Conservation (phyloP, 2,329 filamentous ascomycete species). For the Calonectria hongkongensis region DNA sequence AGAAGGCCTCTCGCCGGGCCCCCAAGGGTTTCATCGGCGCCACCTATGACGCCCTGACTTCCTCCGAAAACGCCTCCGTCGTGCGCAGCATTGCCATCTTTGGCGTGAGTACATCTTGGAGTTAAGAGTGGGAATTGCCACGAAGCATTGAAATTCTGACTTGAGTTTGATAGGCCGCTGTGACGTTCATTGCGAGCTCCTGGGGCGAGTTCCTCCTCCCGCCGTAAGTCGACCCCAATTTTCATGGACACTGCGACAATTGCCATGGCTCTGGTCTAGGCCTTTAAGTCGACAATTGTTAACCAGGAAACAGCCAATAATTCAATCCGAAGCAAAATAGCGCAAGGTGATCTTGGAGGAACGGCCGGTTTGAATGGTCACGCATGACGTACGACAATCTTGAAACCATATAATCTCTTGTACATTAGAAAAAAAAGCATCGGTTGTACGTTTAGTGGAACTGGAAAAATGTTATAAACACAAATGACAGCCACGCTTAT, state of each 20-base stretch:
- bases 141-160: slow-evolving; percentile 31
- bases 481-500: slow-evolving; percentile 42
- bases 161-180: slow-evolving; percentile 70
- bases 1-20: slow-evolving; percentile 65
- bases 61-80: slow-evolving; percentile 80
- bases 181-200: slow-evolving; percentile 80
- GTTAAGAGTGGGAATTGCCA: too few relatives aligned
- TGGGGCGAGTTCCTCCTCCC: slow-evolving; percentile 81
- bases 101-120: slow-evolving; percentile 71
- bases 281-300: slow-evolving; percentile 29
- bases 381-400: slow-evolving; percentile 3
- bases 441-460: slow-evolving; percentile 55
- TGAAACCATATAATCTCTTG: slow-evolving; percentile 46
- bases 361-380: background rate
- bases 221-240: slow-evolving; percentile 67
- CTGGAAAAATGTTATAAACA: slow-evolving; percentile 43
- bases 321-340: slow-evolving; percentile 39
- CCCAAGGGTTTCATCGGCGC: slow-evolving; percentile 72
- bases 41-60: slow-evolving; percentile 78
- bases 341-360: background rate
- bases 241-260: background rate
- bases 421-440: slow-evolving; percentile 52
- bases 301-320: slow-evolving; percentile 51
- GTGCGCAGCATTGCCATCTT: slow-evolving; percentile 81
- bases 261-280: background rate